phyloP scores from a whole-genome alignment of 441 rosid genomes.

The Populus trichocarpa region DNA sequence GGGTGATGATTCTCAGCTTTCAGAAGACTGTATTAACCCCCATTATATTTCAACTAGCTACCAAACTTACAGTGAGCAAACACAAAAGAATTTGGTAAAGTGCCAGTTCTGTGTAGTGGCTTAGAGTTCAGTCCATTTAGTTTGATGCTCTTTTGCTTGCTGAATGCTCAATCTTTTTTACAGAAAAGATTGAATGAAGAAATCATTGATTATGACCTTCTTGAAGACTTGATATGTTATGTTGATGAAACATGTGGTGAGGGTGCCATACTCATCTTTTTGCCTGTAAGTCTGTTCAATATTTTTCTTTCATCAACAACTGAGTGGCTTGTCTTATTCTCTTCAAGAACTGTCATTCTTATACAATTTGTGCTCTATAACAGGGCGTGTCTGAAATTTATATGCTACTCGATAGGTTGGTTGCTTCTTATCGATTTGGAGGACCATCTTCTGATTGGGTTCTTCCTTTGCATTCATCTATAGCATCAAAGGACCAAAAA shows the following conservation, averaged over 20 bases:
- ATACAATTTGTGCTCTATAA: slow-evolving; percentile 22
- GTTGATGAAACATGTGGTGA: slow-evolving; percentile 76
- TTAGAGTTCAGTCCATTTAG: slow-evolving; percentile 13
- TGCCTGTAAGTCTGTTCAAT: slow-evolving; percentile 63
- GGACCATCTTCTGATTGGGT: slow-evolving; percentile 85
- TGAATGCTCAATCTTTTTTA: slow-evolving; percentile 13
- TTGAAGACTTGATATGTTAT: slow-evolving; percentile 85
- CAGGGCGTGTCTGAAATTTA: slow-evolving; percentile 87
- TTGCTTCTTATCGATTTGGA: slow-evolving; percentile 81
- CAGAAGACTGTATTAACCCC: slow-evolving; percentile 69
- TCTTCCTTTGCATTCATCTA: slow-evolving; percentile 86
- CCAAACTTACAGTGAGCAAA: slow-evolving; percentile 63
- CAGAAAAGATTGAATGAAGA: slow-evolving; percentile 90
- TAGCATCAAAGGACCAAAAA: slow-evolving; percentile 73
- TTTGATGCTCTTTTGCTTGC: slow-evolving; percentile 11
- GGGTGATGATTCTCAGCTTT: slow-evolving; percentile 83
- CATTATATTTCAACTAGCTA: slow-evolving; percentile 55
- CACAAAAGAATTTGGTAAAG: slow-evolving; percentile 72
- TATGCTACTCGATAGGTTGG: slow-evolving; percentile 65
- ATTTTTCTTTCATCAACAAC: slow-evolving; percentile 9
- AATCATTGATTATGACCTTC: slow-evolving; percentile 81
- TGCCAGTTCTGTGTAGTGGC: slow-evolving; percentile 5
- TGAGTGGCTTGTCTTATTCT: neutral
- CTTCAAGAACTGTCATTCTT: slow-evolving; percentile 16
- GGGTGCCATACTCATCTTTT: slow-evolving; percentile 82